Evolutionary conservation across 192 early-diverging fungal genomes (phyloP).

Genomic region (Rhizoclosmatium sp.): DNA sequence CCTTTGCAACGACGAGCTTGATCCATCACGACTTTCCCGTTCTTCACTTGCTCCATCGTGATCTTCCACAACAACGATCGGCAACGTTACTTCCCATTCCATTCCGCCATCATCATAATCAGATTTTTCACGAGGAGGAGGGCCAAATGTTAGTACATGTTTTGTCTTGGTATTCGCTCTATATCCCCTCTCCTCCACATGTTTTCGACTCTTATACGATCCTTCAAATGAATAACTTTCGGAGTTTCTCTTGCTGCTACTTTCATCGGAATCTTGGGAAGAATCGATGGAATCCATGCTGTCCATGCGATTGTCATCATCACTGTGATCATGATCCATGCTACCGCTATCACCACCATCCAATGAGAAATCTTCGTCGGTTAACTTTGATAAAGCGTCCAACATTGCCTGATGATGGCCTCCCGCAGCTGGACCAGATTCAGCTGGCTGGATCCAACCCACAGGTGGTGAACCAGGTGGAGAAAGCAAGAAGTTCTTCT

Average conservation of each 20-base stretch:
- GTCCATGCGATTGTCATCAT: conserved; percentile 6
- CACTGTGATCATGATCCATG: conserved; percentile 11
- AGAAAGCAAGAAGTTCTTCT: conserved; percentile 60
- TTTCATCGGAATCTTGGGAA: not conserved
- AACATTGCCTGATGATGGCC: conserved; percentile 50
- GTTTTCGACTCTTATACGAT: conserved; percentile 13
- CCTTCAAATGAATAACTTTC: conserved; percentile 28
- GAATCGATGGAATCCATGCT: not conserved
- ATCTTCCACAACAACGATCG: conserved; percentile 42
- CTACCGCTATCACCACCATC: conserved; percentile 14
- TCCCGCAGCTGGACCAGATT: conserved; percentile 44
- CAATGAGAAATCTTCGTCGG: conserved; percentile 44
- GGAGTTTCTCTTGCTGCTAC: conserved; percentile 1
- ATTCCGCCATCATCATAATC: conserved; percentile 17
- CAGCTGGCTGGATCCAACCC: conserved; percentile 53
- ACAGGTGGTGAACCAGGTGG: conserved; percentile 64
- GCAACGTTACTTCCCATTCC: conserved; percentile 30
- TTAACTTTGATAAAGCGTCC: conserved; percentile 36
- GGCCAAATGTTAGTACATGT: conserved; percentile 37
- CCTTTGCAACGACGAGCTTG: not conserved
- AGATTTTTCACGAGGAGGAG: not conserved
- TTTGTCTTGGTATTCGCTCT: not conserved
- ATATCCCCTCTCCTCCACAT: conserved; percentile 12
- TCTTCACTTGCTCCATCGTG: not conserved
- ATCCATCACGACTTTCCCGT: not conserved